Evolutionary conservation across 1,139 yeast genomes (phyloP), one percentile per base, ranked within the genome.

Genomic region (Petasospora fabianii): DNA sequence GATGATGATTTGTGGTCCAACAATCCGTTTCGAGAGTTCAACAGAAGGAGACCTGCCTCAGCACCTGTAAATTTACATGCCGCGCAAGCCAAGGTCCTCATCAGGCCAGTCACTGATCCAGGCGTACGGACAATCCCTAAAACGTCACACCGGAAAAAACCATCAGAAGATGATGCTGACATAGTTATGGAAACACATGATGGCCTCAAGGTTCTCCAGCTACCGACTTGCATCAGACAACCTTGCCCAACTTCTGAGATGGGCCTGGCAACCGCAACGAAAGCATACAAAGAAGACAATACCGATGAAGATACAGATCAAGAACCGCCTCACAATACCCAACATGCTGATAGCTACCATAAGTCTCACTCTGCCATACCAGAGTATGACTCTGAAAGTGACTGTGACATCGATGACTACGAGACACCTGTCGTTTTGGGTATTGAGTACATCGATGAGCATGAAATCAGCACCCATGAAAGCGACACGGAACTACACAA

Each of bases 21-120:
- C n/a, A 48, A 47, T 26, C 51, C 47, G 2, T 45, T 47, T 32
- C 29, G 16, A 14, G 26, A 4, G 8, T 40, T 38, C 24, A 29
- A 20, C 18, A 2, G 5, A 12, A 29, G 20, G 20, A 36, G 41
- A 38, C 22, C 41, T 21, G 9, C 33, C 31, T 21, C 35, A 26
- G 32, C 32, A 14, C 36, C 40, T 12, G 30, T 20, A 10, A 9
- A 12, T 27, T n/a, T 3, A 11, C n/a, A 20, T 11, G 11, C 35
- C 3, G 17, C 14, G 12, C 16, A 10, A 13, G 13, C 6, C 3
- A 7, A 5, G 15, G 14, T 7, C 4, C 14, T n/a, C 15, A 27
- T 22, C 28, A 28, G 30, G 15, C 30, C 34, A 21, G 8, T 26
- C 22, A 26, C 30, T 12, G 37, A 24, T 4, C 35, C 27, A 24